Percentiles rank a stretch among this genome's conserved stretches.
These are phyloP conservation scores for Silybum marianum DNA, from an alignment of 129 eudicot genomes.

Conservation along the genomic window DNA sequence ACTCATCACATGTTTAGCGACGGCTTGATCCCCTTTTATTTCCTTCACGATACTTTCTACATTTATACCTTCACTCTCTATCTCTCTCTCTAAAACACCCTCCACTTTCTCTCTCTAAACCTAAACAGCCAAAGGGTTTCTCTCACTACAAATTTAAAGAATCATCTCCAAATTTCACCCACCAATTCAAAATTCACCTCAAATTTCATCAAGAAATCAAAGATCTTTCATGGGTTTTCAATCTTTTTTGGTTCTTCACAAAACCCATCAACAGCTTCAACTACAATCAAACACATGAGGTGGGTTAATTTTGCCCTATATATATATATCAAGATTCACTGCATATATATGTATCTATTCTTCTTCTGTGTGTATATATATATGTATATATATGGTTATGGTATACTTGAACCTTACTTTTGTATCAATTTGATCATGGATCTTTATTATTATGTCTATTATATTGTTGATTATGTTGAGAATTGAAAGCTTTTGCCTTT, in stretches of 20 bases:
- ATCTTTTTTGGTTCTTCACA: constrained; percentile 16
- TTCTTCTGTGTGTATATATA: not conserved
- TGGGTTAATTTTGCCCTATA: constrained; percentile 10
- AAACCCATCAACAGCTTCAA: constrained; percentile 25
- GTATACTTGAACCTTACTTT: constrained; percentile 6
- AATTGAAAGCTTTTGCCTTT: constrained; percentile 16
- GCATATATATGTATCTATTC: not conserved
- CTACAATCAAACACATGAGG: constrained; percentile 29
- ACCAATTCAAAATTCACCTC: constrained; percentile 26
- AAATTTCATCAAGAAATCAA: constrained; percentile 22
- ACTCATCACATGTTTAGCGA: constrained; percentile 24
- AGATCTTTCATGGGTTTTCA: constrained; percentile 29
- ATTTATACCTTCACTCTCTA: not conserved
- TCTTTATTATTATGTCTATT: constrained; percentile 2
- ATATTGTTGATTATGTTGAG: constrained; percentile 12
- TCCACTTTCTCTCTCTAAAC: constrained; percentile 38
- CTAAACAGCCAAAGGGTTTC: constrained; percentile 38
- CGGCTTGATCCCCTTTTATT: constrained; percentile 14
- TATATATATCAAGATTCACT: constrained; percentile 20
- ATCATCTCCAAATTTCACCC: constrained; percentile 26
- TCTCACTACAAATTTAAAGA: constrained; percentile 31
- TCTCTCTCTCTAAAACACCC: constrained; percentile 5
- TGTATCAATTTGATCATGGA: constrained; percentile 25
- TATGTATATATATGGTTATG: not conserved
- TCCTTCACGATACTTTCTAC: constrained; percentile 25